A percentile compares a stretch with the other conserved stretches of the same genome.
Evolutionary conservation across 2,329 filamentous ascomycete species (phyloP).

Genomic region (Pseudovirgaria hyperparasitica): DNA sequence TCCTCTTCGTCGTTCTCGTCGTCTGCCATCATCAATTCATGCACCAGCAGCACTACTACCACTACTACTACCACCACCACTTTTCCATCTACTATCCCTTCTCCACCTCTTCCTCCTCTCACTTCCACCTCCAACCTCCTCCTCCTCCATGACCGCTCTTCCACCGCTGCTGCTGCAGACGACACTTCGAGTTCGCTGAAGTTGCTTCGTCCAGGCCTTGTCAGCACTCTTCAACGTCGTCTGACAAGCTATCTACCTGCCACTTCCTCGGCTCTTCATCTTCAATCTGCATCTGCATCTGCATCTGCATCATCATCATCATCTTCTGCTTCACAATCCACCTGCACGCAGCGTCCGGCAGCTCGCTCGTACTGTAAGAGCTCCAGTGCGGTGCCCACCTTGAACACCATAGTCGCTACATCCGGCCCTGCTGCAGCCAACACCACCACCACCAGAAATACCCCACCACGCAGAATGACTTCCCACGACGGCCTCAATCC

Average conservation of each 20-base stretch:
- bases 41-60: neutral
- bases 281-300: neutral
- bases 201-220: too few relatives aligned
- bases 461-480: constrained; percentile 10
- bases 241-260: too few relatives aligned
- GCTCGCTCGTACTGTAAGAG: constrained; percentile 24
- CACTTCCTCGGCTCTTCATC: neutral
- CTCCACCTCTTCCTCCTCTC: neutral
- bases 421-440: constrained; percentile 11
- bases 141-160: constrained; percentile 1
- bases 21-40: neutral
- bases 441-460: constrained; percentile 9
- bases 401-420: constrained; percentile 22
- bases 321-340: constrained; percentile 61
- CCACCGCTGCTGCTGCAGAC: constrained; percentile 1
- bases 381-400: constrained; percentile 30
- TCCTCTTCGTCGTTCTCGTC: too few relatives aligned
- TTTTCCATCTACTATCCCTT: neutral
- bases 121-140: neutral
- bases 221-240: too few relatives aligned
- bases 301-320: constrained; percentile 52
- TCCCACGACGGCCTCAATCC: constrained; percentile 33
- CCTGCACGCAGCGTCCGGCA: constrained; percentile 9
- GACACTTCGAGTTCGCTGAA: too few relatives aligned
- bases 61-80: neutral